These are phyloP conservation scores for Suhomyces bolitotheri DNA, from an alignment of 1,139 yeast species.

Conservation along the genomic window DNA sequence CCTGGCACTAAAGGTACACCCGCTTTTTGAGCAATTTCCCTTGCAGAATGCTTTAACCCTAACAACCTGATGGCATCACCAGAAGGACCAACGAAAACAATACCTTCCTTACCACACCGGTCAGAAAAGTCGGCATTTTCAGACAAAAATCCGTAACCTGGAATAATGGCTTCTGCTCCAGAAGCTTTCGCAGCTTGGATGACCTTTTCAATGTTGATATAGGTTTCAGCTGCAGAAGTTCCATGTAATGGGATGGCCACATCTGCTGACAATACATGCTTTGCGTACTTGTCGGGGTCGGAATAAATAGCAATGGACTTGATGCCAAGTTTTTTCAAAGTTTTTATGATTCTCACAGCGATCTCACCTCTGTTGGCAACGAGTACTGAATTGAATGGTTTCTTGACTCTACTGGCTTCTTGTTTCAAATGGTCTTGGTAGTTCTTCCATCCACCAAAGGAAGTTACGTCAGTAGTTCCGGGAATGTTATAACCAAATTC, in stretches of 20 bases:
- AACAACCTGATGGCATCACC: conserved; percentile 88
- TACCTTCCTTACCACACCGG: conserved; percentile 76
- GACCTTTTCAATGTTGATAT: conserved; percentile 80
- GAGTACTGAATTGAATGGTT: conserved; percentile 79
- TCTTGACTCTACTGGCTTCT: conserved; percentile 31
- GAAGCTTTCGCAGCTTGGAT: conserved; percentile 79
- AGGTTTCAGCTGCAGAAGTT: conserved; percentile 83
- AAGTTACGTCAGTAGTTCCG: conserved; percentile 77
- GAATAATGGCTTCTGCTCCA: conserved; percentile 89
- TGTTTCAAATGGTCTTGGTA: conserved; percentile 50
- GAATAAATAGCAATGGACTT: conserved; percentile 86
- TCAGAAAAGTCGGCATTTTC: conserved; percentile 97
- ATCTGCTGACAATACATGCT: conserved; percentile 83
- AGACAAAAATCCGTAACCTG: conserved; percentile 95
- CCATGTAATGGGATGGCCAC: conserved; percentile 79
- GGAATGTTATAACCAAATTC: conserved; percentile 73
- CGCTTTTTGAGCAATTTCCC: conserved; percentile 86
- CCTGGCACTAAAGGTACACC: conserved; percentile 96
- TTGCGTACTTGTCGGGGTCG: conserved; percentile 84
- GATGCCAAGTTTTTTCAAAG: conserved; percentile 77
- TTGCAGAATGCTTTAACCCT: conserved; percentile 94
- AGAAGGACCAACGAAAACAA: conserved; percentile 91
- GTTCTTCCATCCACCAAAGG: conserved; percentile 83
- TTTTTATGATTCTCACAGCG: conserved; percentile 89
- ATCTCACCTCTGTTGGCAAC: conserved; percentile 98